A percentile compares a stretch with the other conserved stretches of the same genome.
Conservation (phyloP, 2,329 filamentous ascomycete species). For the Cercospora zeina region DNA sequence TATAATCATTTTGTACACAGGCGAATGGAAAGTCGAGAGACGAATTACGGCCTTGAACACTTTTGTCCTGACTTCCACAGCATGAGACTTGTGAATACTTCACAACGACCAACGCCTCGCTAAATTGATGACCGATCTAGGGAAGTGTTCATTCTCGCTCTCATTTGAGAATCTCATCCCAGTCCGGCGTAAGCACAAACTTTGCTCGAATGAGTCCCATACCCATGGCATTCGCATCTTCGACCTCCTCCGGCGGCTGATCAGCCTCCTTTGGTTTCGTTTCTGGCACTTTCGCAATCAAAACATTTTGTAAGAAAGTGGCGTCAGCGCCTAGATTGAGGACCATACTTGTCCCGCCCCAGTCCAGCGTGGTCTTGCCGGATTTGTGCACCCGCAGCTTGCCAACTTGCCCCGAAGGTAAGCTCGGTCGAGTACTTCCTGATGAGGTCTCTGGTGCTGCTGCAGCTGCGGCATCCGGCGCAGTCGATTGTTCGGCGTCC, state of each 20-base stretch:
- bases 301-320: conserved; percentile 62
- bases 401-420: conserved; percentile 58
- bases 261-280: conserved; percentile 31
- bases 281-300: conserved; percentile 44
- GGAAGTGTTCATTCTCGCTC: not conserved
- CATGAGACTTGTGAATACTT: not conserved
- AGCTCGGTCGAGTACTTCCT: conserved; percentile 41
- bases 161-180: conserved; percentile 52
- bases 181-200: conserved; percentile 64
- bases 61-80: not conserved
- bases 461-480: conserved; percentile 12
- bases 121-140: not conserved
- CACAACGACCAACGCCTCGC: not conserved
- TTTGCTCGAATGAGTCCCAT: conserved; percentile 65
- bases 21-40: not conserved
- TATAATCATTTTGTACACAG: not conserved
- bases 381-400: conserved; percentile 63
- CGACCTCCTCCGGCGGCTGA: conserved; percentile 21
- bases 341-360: conserved; percentile 62
- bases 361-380: conserved; percentile 61
- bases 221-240: conserved; percentile 47
- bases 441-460: conserved; percentile 8
- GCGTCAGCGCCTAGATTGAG: conserved; percentile 58
- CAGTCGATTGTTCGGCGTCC: conserved; percentile 26
- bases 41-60: not conserved